These are phyloP conservation scores for Trametes meyenii DNA, from an alignment of 768 basidiomycete species.

Conservation along the genomic window DNA sequence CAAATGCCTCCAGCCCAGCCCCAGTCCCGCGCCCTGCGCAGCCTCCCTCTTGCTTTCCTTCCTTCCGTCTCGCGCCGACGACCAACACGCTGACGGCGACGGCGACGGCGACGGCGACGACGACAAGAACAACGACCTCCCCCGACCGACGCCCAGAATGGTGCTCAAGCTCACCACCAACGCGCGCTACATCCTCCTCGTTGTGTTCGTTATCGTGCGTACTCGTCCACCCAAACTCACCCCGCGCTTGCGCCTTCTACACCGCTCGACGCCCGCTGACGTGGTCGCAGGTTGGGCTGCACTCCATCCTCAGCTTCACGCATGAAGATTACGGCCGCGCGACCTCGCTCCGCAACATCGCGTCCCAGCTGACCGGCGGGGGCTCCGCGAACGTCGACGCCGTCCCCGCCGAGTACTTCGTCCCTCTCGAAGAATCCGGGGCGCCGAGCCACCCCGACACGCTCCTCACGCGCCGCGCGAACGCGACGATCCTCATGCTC, in stretches of 20 bases:
- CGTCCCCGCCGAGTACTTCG: slow-evolving; percentile 6
- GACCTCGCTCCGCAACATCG: slow-evolving; percentile 50
- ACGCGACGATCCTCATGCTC: slow-evolving; percentile 49
- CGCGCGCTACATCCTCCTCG: slow-evolving; percentile 36
- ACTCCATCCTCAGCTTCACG: slow-evolving; percentile 68
- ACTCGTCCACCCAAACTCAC: background rate
- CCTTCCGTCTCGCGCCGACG: background rate
- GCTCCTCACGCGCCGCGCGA: slow-evolving; percentile 28
- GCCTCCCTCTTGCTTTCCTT: background rate
- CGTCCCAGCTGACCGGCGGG: slow-evolving; percentile 35
- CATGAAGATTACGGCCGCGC: slow-evolving; percentile 65
- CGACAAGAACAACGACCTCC: no score
- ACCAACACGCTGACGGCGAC: background rate
- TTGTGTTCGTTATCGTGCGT: slow-evolving; percentile 35
- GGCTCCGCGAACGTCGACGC: slow-evolving; percentile 1
- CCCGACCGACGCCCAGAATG: slow-evolving; percentile 3
- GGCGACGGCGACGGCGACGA: background rate
- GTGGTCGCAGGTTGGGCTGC: slow-evolving; percentile 37
- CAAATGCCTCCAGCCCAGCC: background rate
- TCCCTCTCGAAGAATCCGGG: background rate
- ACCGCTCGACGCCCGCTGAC: background rate
- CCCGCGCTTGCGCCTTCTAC: background rate
- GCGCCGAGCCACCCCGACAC: background rate
- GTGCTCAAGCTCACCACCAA: slow-evolving; percentile 33
- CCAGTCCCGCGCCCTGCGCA: background rate